Evolutionary conservation across 2,329 filamentous ascomycete genomes (phyloP).

Genomic region (Fusarium bulbicola): DNA sequence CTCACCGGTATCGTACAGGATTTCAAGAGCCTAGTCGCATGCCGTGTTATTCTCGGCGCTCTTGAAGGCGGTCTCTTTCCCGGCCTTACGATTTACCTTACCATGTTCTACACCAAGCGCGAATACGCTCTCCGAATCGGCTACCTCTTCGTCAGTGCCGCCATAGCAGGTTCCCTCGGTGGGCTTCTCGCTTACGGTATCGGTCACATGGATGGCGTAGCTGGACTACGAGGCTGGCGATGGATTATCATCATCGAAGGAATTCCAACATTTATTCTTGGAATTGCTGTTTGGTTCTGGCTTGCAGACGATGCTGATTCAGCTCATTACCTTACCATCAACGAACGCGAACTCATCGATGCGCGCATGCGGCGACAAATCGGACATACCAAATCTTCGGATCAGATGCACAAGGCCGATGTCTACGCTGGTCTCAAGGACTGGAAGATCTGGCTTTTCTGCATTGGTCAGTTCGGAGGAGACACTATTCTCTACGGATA

Average conservation of each 20-base stretch:
- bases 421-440: conserved; percentile 66
- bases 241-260: conserved; percentile 69
- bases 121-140: conserved; percentile 40
- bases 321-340: conserved; percentile 64
- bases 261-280: conserved; percentile 47
- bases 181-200: conserved; percentile 45
- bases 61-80: conserved; percentile 59
- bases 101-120: conserved; percentile 41
- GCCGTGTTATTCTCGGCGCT: conserved; percentile 56
- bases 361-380: conserved; percentile 43
- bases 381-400: conserved; percentile 42
- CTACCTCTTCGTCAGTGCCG: conserved; percentile 40
- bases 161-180: conserved; percentile 39
- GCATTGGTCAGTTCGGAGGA: conserved; percentile 66
- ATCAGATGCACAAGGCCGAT: conserved; percentile 58
- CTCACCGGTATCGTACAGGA: conserved; percentile 56
- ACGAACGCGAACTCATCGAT: conserved; percentile 55
- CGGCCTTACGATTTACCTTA: conserved; percentile 44
- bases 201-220: conserved; percentile 46
- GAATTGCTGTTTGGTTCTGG: conserved; percentile 42
- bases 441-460: conserved; percentile 69
- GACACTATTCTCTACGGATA: conserved; percentile 72
- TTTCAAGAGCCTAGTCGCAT: conserved; percentile 46
- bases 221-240: conserved; percentile 49
- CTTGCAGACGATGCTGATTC: conserved; percentile 51